phyloP scores from a whole-genome alignment of 441 rosid species.

The Gossypium schwendimanii region DNA sequence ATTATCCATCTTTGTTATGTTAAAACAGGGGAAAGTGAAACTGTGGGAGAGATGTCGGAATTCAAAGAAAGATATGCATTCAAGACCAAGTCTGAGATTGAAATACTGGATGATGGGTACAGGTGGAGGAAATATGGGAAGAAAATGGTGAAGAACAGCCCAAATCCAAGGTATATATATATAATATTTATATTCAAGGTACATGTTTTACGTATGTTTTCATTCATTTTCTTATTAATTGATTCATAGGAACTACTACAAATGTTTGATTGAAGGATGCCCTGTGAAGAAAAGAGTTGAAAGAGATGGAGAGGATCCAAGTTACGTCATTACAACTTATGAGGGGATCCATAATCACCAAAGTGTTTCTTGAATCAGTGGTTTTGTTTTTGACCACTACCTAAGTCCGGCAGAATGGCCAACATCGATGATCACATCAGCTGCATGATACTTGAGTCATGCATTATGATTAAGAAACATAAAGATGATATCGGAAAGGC shows the following conservation, averaged over 20 bases:
- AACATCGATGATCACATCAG: neutral
- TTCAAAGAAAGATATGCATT: slow-evolving; percentile 64
- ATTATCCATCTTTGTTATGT: neutral
- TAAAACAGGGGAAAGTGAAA: slow-evolving; percentile 25
- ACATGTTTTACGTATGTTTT: neutral
- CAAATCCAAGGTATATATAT: slow-evolving; percentile 65
- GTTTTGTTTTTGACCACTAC: neutral
- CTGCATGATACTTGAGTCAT: neutral
- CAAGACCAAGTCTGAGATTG: slow-evolving; percentile 69
- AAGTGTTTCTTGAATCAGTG: neutral
- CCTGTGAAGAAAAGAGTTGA: slow-evolving; percentile 85
- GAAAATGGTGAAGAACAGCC: slow-evolving; percentile 93
- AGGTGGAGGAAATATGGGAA: slow-evolving; percentile 95
- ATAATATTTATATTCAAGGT: neutral
- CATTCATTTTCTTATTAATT: neutral
- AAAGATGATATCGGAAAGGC: neutral
- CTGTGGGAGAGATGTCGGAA: slow-evolving; percentile 28
- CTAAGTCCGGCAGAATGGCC: neutral
- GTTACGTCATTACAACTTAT: slow-evolving; percentile 78
- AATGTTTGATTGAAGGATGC: slow-evolving; percentile 64
- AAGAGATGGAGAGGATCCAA: slow-evolving; percentile 68
- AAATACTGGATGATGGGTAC: slow-evolving; percentile 78
- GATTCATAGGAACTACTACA: slow-evolving; percentile 68
- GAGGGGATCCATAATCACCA: slow-evolving; percentile 57
- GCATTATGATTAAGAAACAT: neutral